phyloP scores from a whole-genome alignment of 2,329 filamentous ascomycete species.

The Curvularia eragrostidis region DNA sequence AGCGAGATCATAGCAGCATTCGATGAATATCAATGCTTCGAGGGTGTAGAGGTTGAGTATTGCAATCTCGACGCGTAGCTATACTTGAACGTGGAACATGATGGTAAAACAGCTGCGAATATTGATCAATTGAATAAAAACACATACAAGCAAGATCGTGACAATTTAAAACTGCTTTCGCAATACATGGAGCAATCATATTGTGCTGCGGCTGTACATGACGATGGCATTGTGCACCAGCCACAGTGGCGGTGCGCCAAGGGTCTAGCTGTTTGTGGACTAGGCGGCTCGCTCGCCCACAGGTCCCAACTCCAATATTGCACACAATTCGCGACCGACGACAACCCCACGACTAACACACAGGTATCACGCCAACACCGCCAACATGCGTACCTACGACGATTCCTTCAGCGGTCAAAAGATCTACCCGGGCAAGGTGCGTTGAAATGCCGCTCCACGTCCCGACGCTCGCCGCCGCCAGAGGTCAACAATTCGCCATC shows the following conservation, averaged over 20 bases:
- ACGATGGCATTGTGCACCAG: slow-evolving; percentile 3
- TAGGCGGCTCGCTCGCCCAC: slow-evolving; percentile 29
- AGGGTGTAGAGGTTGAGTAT: not conserved
- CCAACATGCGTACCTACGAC: slow-evolving; percentile 79
- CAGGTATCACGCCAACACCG: slow-evolving; percentile 54
- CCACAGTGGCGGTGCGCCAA: slow-evolving; percentile 22
- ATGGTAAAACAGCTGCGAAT: not conserved
- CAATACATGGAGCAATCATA: not conserved
- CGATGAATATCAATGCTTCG: not conserved
- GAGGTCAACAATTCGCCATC: slow-evolving; percentile 34
- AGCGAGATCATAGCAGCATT: not conserved
- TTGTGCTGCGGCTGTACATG: not conserved
- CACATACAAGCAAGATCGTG: not conserved
- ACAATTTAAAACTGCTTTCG: not conserved
- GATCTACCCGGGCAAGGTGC: slow-evolving; percentile 82
- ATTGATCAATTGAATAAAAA: not conserved
- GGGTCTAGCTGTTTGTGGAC: slow-evolving; percentile 12
- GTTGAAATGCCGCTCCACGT: slow-evolving; percentile 40
- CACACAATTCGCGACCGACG: slow-evolving; percentile 32
- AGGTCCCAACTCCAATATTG: slow-evolving; percentile 38
- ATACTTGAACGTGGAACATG: not conserved
- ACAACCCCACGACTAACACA: slow-evolving; percentile 48
- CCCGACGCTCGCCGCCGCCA: slow-evolving; percentile 17
- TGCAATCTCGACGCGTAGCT: not conserved
- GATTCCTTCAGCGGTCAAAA: slow-evolving; percentile 78